Evolutionary conservation across 768 basidiomycete genomes (phyloP), one percentile per base, ranked within the genome.

Genomic region (Lactifluus volemus): DNA sequence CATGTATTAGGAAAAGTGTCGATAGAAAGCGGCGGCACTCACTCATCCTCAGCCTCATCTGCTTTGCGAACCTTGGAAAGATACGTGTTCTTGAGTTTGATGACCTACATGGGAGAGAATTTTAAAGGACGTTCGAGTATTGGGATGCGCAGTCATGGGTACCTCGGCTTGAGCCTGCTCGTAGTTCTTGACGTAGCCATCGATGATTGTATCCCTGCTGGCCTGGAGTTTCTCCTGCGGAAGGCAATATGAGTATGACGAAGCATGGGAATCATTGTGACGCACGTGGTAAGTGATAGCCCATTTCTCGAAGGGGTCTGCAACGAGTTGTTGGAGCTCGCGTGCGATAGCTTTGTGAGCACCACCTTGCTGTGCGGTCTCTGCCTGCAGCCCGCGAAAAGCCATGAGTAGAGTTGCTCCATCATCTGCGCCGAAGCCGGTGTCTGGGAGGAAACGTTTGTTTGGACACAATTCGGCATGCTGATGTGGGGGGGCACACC

Each of bases 21-120:
- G 19, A n/a, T 58, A 64, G 60, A 50, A 52, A 55, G 48, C 19
- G 14, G 1, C 5, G 42, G 34, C 32, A 78, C 92, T 68, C 73
- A 96, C 94, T 96, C 93, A 70, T 97, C 94, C 70, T 92, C 92
- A 8, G 88, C 86, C 69, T 97, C 94, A 67, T 97, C 94, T 15
- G 94, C 93, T 44, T 82, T 81, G 56, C 90, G 82, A 0, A 82
- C 85, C 72, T 93, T 96, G 36, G 79, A 73, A 11, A 91, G 71
- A 69, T 96, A 96, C 56, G 82, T 78, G 54, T 85, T 80, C 73
- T 89, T 92, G 64, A 93, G 74, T 72, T 86, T 87, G 47, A 77
- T 70, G 5, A 79, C 76, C 78, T 82, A 44, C 29, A 56, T 36
- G 47, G 25, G 41, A 15, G 32, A 55, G 53, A 25, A 15, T 5